A percentile compares a stretch with the other conserved stretches of the same genome.
phyloP scores from a whole-genome alignment of 1,139 yeast genomes.

The Groenewaldozyma auringiensis region DNA sequence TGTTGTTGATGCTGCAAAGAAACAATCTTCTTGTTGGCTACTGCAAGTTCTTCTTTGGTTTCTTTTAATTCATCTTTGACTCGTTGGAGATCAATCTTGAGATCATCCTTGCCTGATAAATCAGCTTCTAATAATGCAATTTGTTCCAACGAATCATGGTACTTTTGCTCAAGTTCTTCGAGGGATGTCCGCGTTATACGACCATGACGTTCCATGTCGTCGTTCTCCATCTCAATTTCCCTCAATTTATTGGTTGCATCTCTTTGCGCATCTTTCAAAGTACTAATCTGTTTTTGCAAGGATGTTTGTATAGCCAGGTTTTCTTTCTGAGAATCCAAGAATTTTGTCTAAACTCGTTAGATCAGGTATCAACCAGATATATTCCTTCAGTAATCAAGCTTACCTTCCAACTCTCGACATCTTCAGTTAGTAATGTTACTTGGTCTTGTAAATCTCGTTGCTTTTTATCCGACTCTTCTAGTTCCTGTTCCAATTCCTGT shows the following conservation, averaged over 20 bases:
- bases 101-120: constrained; percentile 22
- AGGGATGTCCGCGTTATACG: constrained; percentile 28
- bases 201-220: constrained; percentile 33
- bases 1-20: constrained; percentile 3
- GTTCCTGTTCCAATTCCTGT: constrained; percentile 30
- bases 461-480: constrained; percentile 28
- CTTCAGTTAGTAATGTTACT: constrained; percentile 19
- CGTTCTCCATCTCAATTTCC: constrained; percentile 35
- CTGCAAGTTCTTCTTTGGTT: constrained; percentile 27
- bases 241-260: constrained; percentile 26
- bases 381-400: too few species aligned
- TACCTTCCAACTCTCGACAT: constrained; percentile 23
- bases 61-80: constrained; percentile 31
- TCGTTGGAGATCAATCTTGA: constrained; percentile 29
- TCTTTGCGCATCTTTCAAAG: constrained; percentile 25
- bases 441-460: constrained; percentile 22
- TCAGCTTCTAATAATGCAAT: constrained; percentile 32
- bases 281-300: constrained; percentile 23
- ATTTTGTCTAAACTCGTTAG: constrained; percentile 15
- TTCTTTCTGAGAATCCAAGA: constrained; percentile 24
- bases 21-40: constrained; percentile 14
- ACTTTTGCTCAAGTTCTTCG: constrained; percentile 27
- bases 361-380: too few species aligned
- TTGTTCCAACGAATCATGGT: constrained; percentile 28
- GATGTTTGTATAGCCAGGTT: constrained; percentile 24